Conservation (phyloP, 148 eudicot species). For the Bassia scoparia region DNA sequence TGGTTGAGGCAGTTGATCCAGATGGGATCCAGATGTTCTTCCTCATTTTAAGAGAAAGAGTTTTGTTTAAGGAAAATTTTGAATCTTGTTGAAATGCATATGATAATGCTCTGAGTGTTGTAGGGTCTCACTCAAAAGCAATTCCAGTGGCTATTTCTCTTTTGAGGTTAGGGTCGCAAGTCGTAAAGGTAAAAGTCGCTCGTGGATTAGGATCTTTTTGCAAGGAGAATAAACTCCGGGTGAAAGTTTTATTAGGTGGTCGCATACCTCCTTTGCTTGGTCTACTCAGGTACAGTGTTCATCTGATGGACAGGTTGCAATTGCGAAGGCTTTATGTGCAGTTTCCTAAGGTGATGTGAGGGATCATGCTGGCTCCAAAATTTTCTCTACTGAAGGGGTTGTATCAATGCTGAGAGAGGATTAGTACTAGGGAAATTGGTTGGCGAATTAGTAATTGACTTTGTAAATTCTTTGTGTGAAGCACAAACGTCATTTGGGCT, state of each 20-base stretch:
- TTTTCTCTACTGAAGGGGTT: conserved; percentile 98
- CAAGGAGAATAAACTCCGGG: conserved; percentile 92
- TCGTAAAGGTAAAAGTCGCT: conserved; percentile 88
- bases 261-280: conserved; percentile 98
- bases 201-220: conserved; percentile 86
- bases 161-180: conserved; percentile 78
- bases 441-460: conserved; percentile 81
- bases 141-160: conserved; percentile 96
- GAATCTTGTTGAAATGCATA: conserved; percentile 83
- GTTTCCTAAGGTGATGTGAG: conserved; percentile 93
- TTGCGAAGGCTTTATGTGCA: conserved; percentile 86
- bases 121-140: conserved; percentile 98
- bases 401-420: conserved; percentile 84
- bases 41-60: conserved; percentile 80
- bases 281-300: conserved; percentile 83
- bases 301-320: conserved; percentile 82
- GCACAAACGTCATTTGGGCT: conserved; percentile 86
- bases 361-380: conserved; percentile 96
- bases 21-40: too few species aligned
- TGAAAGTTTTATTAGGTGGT: conserved; percentile 91
- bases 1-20: conserved; percentile 91
- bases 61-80: conserved; percentile 64
- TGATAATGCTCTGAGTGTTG: conserved; percentile 96
- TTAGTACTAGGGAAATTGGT: conserved; percentile 66
- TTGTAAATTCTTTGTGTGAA: conserved; percentile 77